These are phyloP conservation scores for Zhuliangozyma blackwelliae DNA, from an alignment of 1,139 yeast genomes.

Conservation along the genomic window DNA sequence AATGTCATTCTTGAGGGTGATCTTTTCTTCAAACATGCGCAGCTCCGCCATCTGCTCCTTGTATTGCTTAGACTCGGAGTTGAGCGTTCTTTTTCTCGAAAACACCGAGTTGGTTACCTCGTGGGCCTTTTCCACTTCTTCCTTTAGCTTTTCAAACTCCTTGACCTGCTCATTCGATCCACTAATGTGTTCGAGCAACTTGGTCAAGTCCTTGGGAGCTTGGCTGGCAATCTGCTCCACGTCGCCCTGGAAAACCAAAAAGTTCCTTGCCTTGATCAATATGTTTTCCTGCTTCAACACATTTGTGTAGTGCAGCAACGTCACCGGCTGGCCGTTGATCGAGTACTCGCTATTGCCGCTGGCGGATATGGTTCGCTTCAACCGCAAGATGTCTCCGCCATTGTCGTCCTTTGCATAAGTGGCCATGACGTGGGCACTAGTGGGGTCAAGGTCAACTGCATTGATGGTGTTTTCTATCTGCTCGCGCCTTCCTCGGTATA, in stretches of 20 bases:
- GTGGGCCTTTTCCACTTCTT: constrained; percentile 63
- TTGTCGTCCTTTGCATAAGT: constrained; percentile 57
- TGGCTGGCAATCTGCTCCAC: constrained; percentile 93
- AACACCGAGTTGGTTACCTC: constrained; percentile 63
- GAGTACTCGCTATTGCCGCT: constrained; percentile 67
- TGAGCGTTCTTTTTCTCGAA: constrained; percentile 67
- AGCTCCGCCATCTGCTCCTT: constrained; percentile 74
- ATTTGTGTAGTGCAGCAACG: constrained; percentile 61
- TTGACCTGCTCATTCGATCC: constrained; percentile 68
- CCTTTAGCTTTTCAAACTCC: constrained; percentile 67
- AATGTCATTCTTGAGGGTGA: constrained; percentile 44
- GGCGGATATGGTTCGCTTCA: constrained; percentile 52
- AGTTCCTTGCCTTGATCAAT: constrained; percentile 83
- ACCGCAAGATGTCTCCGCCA: constrained; percentile 43
- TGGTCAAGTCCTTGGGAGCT: constrained; percentile 70
- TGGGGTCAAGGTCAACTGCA: constrained; percentile 38
- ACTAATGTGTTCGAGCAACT: constrained; percentile 73
- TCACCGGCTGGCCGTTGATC: constrained; percentile 59
- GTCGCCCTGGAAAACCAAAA: constrained; percentile 94
- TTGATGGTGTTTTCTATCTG: constrained; percentile 16
- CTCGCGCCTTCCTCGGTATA: constrained; percentile 63
- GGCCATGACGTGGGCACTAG: constrained; percentile 76
- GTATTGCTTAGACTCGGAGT: constrained; percentile 75
- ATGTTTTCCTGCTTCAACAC: constrained; percentile 78
- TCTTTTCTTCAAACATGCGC: constrained; percentile 57